Conservation (phyloP, 768 basidiomycete genomes). For the Cytidiella melzeri region DNA sequence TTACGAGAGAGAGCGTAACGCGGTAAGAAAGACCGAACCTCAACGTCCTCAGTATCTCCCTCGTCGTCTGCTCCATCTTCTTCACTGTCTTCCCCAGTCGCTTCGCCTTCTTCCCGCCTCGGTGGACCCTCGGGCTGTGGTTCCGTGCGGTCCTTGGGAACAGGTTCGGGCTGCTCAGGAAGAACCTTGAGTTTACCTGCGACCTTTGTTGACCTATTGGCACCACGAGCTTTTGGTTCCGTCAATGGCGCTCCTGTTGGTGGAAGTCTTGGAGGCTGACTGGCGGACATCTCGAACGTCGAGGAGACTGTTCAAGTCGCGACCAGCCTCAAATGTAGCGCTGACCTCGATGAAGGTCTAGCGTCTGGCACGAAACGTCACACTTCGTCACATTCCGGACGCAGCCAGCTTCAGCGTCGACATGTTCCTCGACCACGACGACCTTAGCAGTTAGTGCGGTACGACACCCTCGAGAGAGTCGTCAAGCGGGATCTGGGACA, state of each 20-base stretch:
- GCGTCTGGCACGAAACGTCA: neutral
- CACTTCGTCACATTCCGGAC: neutral
- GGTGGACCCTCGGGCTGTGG: conserved; percentile 14
- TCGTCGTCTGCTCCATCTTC: conserved; percentile 60
- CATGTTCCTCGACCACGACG: too few species aligned
- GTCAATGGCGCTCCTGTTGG: conserved; percentile 10
- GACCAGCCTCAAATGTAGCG: too few species aligned
- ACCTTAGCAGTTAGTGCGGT: too few species aligned
- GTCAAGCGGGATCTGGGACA: too few species aligned
- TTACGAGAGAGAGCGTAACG: neutral
- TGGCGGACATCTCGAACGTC: conserved; percentile 15
- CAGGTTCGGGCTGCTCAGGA: conserved; percentile 72
- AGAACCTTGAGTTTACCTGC: conserved; percentile 85
- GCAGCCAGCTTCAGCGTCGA: neutral
- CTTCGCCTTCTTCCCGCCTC: conserved; percentile 19
- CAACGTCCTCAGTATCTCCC: conserved; percentile 55
- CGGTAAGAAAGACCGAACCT: conserved; percentile 35
- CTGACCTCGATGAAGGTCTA: neutral
- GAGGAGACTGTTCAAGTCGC: neutral
- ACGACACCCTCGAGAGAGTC: too few species aligned
- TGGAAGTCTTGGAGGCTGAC: conserved; percentile 11
- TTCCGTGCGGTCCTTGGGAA: conserved; percentile 17
- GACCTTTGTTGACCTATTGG: conserved; percentile 75
- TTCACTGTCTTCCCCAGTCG: conserved; percentile 57
- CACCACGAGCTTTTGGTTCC: conserved; percentile 60